phyloP scores from a whole-genome alignment of 2,329 filamentous ascomycete genomes.

The Penicillium sumatraense region DNA sequence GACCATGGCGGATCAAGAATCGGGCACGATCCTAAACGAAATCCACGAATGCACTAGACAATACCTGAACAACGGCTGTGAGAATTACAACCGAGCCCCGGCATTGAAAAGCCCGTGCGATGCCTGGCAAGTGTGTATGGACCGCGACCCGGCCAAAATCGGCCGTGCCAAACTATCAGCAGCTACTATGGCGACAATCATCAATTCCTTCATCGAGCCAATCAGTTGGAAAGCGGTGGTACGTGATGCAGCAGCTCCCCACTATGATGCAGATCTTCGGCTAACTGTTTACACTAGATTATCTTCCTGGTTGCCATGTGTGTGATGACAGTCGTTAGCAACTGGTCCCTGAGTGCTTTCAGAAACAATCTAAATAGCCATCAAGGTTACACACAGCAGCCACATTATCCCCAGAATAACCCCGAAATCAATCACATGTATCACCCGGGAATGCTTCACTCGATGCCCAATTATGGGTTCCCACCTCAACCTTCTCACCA shows the following conservation, averaged over 20 bases:
- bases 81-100: slow-evolving; percentile 67
- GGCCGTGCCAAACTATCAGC: slow-evolving; percentile 81
- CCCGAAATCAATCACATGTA: slow-evolving; percentile 31
- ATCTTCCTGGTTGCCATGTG: slow-evolving; percentile 47
- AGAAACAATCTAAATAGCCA: slow-evolving; percentile 39
- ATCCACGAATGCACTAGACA: slow-evolving; percentile 75
- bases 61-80: slow-evolving; percentile 78
- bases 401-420: slow-evolving; percentile 20
- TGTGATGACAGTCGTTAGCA: slow-evolving; percentile 60
- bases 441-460: slow-evolving; percentile 2
- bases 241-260: slow-evolving; percentile 29
- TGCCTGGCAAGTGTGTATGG: slow-evolving; percentile 87
- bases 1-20: slow-evolving; percentile 70
- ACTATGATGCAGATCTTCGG: not conserved
- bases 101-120: slow-evolving; percentile 75
- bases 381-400: slow-evolving; percentile 31
- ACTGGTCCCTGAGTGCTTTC: slow-evolving; percentile 64
- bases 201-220: slow-evolving; percentile 90
- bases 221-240: slow-evolving; percentile 85
- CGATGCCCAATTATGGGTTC: slow-evolving; percentile 30
- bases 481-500: slow-evolving; percentile 24
- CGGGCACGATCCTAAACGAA: slow-evolving; percentile 70
- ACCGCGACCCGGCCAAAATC: slow-evolving; percentile 75
- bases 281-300: slow-evolving; percentile 33
- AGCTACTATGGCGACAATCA: slow-evolving; percentile 86